A percentile compares a stretch with the other conserved stretches of the same genome.
phyloP scores from a whole-genome alignment of 495 filamentous ascomycete species.

The Cercophora scortea region DNA sequence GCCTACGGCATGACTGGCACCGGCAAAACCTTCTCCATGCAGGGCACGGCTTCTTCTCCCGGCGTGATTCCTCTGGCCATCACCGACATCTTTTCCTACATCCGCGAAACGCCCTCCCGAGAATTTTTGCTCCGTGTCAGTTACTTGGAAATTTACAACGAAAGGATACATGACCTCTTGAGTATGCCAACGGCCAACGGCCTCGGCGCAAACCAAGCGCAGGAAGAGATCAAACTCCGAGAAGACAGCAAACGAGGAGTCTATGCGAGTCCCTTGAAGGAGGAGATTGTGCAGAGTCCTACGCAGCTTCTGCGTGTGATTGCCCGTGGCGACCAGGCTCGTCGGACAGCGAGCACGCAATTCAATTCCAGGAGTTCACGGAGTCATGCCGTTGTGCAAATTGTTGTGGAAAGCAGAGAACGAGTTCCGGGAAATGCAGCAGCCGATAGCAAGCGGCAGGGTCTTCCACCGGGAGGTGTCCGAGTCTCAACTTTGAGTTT shows the following conservation, averaged over 20 bases:
- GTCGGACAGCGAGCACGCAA: slow-evolving; percentile 85
- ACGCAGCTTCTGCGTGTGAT: slow-evolving; percentile 94
- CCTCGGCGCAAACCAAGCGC: slow-evolving; percentile 36
- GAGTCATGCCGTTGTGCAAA: slow-evolving; percentile 96
- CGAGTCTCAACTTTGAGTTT: slow-evolving; percentile 90
- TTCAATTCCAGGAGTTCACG: slow-evolving; percentile 95
- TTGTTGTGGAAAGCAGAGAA: slow-evolving; percentile 94
- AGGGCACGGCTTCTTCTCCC: slow-evolving; percentile 92
- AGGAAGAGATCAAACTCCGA: slow-evolving; percentile 91
- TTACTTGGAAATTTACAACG: slow-evolving; percentile 98
- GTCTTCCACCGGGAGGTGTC: slow-evolving; percentile 79
- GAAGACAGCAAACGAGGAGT: slow-evolving; percentile 95
- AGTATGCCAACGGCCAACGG: slow-evolving; percentile 54
- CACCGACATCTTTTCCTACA: slow-evolving; percentile 98
- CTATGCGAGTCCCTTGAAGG: slow-evolving; percentile 91
- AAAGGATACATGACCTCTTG: slow-evolving; percentile 90
- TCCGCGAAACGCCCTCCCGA: slow-evolving; percentile 88
- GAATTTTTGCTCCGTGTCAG: slow-evolving; percentile 95
- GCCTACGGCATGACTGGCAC: slow-evolving; percentile 99
- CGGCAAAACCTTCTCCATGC: slow-evolving; percentile 98
- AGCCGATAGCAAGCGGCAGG: slow-evolving; percentile 63
- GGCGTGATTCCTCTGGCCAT: slow-evolving; percentile 96
- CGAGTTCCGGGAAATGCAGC: slow-evolving; percentile 50
- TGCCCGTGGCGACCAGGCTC: slow-evolving; percentile 83
- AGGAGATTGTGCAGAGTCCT: slow-evolving; percentile 97